Conservation (phyloP, 164 flowering plant genomes). For the Berberis thunbergii region DNA sequence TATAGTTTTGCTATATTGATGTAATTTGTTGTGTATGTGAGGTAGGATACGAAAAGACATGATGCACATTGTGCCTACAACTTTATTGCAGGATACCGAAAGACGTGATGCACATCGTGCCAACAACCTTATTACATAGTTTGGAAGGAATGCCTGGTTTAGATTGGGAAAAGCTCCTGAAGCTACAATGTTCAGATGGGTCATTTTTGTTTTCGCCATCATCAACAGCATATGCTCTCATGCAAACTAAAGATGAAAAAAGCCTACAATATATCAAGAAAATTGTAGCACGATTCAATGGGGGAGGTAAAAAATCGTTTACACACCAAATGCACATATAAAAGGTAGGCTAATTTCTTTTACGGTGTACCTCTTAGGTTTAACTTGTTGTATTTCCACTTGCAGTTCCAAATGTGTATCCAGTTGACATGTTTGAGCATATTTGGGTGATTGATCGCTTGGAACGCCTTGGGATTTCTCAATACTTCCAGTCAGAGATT, state of each 20-base stretch:
- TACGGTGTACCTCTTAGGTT: neutral
- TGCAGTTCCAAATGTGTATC: slow-evolving; percentile 64
- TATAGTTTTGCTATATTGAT: no score
- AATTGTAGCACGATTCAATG: slow-evolving; percentile 30
- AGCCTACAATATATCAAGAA: slow-evolving; percentile 62
- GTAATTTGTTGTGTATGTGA: no score
- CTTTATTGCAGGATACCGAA: no score
- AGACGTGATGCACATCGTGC: no score
- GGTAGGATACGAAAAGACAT: no score
- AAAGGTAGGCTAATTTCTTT: neutral
- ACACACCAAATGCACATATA: neutral
- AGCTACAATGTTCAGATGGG: slow-evolving; percentile 43
- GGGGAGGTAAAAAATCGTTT: neutral
- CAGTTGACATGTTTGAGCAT: slow-evolving; percentile 30
- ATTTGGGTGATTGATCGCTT: no score
- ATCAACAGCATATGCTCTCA: slow-evolving; percentile 88
- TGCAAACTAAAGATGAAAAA: slow-evolving; percentile 57
- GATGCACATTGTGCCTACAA: no score
- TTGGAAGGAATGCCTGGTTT: no score
- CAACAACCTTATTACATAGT: no score
- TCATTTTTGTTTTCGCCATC: slow-evolving; percentile 91
- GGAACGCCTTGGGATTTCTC: no score
- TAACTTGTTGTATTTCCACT: neutral
- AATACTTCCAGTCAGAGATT: neutral
- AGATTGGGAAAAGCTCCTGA: no score